Conservation (phyloP, 495 filamentous ascomycete species). For the Aspergillus avenaceus region DNA sequence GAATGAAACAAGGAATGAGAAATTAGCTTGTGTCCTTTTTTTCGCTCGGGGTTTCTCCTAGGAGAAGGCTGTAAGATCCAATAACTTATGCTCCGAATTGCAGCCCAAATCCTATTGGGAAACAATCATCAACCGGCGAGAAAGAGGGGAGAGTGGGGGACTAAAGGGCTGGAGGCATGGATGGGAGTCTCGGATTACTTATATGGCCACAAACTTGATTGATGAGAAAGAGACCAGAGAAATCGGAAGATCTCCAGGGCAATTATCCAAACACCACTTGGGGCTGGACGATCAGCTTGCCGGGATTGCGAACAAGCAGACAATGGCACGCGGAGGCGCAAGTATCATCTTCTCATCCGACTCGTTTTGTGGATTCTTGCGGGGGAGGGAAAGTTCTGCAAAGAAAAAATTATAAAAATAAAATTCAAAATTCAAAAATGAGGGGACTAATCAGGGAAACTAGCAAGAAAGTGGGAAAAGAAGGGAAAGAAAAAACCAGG, state of each 20-base stretch:
- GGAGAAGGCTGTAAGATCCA: background rate
- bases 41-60: background rate
- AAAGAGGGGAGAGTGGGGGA: constrained; percentile 1
- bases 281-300: constrained; percentile 8
- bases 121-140: background rate
- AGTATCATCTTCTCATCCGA: constrained; percentile 1
- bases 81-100: constrained; percentile 8
- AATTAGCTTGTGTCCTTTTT: background rate
- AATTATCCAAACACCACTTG: constrained; percentile 5
- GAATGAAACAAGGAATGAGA: no score
- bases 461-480: constrained; percentile 9
- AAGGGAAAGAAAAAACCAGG: constrained; percentile 7
- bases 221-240: background rate
- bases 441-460: constrained; percentile 13
- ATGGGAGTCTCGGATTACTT: constrained; percentile 18
- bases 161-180: constrained; percentile 4
- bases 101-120: constrained; percentile 8
- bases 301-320: constrained; percentile 1
- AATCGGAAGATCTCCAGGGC: constrained; percentile 6
- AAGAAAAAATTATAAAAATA: background rate
- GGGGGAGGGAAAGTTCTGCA: background rate
- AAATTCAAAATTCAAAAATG: background rate
- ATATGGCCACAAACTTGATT: constrained; percentile 3
- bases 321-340: constrained; percentile 6
- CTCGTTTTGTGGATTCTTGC: background rate